Evolutionary conservation across 352 stramenopile species (phyloP), one percentile per base, ranked within the genome.

Genomic region (Thalassiosira livingstoniorum): DNA sequence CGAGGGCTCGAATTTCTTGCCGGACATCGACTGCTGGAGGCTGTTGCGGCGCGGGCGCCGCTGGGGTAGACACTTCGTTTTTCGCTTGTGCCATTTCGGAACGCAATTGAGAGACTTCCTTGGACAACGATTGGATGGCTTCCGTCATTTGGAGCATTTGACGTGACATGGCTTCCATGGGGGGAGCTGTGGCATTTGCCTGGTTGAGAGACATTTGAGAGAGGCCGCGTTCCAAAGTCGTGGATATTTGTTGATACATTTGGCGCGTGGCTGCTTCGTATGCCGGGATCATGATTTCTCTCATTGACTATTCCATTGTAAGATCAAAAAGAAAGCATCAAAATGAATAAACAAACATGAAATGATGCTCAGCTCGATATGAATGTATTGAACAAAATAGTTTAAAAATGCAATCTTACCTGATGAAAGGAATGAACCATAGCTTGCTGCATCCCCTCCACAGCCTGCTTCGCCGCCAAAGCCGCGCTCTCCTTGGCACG

Each of bases 251-350:
- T 54, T 85, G 23, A 32, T 93, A 89, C 65, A 95, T 90, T 73
- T 93, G 85, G 37, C 75, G 75, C 0, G 86, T 88, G 2, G 87
- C 82, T 1, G 87, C 76, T 69, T 94, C 84, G 39, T 92, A 85
- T n/a, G 90, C 79, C 47, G 91, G 91, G 39, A 95, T 88, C 47
- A 94, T 87, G 4, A 91, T 85, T 63, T 83, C 89, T 54, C 73
- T 83, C 71, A 95, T 89, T 3, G 70, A 90, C 54, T 88, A 13
- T 45, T n/a, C n/a, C 67, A n/a, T 60, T 60, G 18, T 42, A 51
- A 70, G 35, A 29, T 63, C 7, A 11, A 37, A 39, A 10, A 21
- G 5, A 37, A 15, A 63, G 5, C 23, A 21, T 39, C 5, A 63
- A 62, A 31, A 62, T 62, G 3, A 62, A 47, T 37, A 37, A 51